Base-by-base conservation (phyloP, 805 yeast genomes). In the Komagataella phaffii region DNA sequence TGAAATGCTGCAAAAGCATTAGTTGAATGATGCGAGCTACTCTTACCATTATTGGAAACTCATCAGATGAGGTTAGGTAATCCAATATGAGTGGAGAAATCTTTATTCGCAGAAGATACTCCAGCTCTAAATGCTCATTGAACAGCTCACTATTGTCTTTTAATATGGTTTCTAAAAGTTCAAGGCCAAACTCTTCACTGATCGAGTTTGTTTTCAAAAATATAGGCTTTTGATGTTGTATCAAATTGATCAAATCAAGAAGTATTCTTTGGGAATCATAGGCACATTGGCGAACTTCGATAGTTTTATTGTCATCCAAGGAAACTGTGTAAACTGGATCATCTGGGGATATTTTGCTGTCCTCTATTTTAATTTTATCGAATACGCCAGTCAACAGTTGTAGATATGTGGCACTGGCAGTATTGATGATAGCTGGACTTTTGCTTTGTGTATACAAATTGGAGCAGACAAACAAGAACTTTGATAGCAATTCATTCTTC, bases 351-450 rank as follows among this genome's bases (percentile, higher is more conserved):
- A 56, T 55, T 8, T 54, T 62, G 17, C 62, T 58, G 52, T 70
- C 76, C 46, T 75, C 78, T 3, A 66, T 70, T 17, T 62, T 56
- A 48, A 80, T 74, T 60, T 79, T 74, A 52, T 91, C 98, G 64
- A 85, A 91, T 0, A 89, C 76, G 30, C 85, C 79, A 44, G 85
- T 79, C 47, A 89, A 75, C 46, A 93, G 67, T 63, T 93, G 98
- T 55, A 89, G 95, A 48, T 89, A 74, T 3, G 98, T 88, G 2
- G 98, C 99, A 49, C 88, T 81, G 0, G 98, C 96, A 0, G 98
- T 87, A 59, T 89, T 90, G 12, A 80, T 74, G 4, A 93, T 96
- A 58, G 87, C 86, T 0, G 85, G 79, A 4, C 82, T 76, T 58
- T 85, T 84, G 54, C 80, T 84, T 12, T 80, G 74, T 12, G 79